These are phyloP conservation scores for Monascus purpureus DNA, from an alignment of 495 filamentous ascomycete genomes.

Conservation along the genomic window DNA sequence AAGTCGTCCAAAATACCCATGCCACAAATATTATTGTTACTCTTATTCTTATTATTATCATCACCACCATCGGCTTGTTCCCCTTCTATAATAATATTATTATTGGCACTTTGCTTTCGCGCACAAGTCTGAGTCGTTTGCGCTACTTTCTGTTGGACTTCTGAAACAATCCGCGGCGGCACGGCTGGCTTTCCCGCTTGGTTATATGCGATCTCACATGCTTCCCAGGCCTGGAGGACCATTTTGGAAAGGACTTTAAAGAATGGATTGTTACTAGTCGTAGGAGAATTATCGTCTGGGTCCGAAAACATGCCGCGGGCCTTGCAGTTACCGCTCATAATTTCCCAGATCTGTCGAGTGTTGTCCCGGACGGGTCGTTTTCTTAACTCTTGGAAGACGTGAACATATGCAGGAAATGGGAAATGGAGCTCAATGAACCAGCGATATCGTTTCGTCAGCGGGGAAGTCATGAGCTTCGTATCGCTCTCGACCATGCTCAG, in stretches of 20 bases:
- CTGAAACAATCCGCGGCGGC: constrained; percentile 28
- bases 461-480: constrained; percentile 34
- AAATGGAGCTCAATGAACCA: constrained; percentile 36
- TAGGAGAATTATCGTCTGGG: no score
- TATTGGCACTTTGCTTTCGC: constrained; percentile 1
- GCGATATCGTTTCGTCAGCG: constrained; percentile 26
- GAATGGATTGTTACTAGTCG: no score
- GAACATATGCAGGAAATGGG: constrained; percentile 38
- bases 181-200: no score
- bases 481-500: constrained; percentile 31
- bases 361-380: constrained; percentile 18
- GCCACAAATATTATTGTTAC: constrained; percentile 6
- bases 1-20: constrained; percentile 4
- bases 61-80: constrained; percentile 4
- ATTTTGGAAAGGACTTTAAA: no score
- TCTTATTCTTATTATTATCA: constrained; percentile 4
- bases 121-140: constrained; percentile 5
- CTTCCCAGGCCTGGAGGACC: no score
- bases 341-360: constrained; percentile 27
- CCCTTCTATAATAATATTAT: no score
- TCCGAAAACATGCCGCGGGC: constrained; percentile 19
- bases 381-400: constrained; percentile 32
- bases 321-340: constrained; percentile 37
- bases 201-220: no score
- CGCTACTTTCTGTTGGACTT: constrained; percentile 15